Evolutionary conservation across 257 asterid genomes (phyloP), one percentile per base, ranked within the genome.

Genomic region (Lantana camara): DNA sequence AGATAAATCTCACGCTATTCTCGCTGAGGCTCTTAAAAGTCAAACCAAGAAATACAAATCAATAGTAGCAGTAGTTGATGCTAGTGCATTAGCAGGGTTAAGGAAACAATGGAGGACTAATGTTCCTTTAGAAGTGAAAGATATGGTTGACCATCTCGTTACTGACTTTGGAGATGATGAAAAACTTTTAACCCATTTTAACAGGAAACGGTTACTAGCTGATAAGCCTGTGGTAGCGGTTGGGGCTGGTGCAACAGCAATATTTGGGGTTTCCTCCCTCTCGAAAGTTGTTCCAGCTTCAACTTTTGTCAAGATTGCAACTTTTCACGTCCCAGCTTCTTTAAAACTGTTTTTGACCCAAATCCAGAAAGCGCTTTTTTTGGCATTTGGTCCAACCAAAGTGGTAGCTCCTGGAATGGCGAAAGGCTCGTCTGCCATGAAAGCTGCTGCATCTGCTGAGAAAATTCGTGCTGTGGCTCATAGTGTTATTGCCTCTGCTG

Each of bases 221-320:
- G 90, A 77, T 53, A 93, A 87, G 63, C 96, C 96, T 1, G 72
- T 87, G 75, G 90, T 93, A 15, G 97, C 98, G 3, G 89, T 89
- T 46, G 97, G 97, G 49, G 97, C 99, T 0, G 96, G 99, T 51
- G 99, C 96, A 40, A 85, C 99, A 0, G 97, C 97, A 13, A 82
- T 84, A 42, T 13, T 87, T 21, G 99, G 99, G 52, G 94, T 71
- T 32, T 87, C 97, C 6, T 85, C 97, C 48, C 78, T 93, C 63
- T 82, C 97, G 23, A 93, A 93, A 80, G 84, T 79, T 15, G 37
- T 93, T 57, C 98, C 97, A 0, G 86, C 79, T 15, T 89, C 97
- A 22, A 79, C 90, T 54, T 75, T 83, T 30, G 64, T 83, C 58
- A 90, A 93, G 73, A 49, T 89, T 30, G 86, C 86, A 11, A 83